Conservation (phyloP, 805 yeast species). For the Candida coquimbonensis region DNA sequence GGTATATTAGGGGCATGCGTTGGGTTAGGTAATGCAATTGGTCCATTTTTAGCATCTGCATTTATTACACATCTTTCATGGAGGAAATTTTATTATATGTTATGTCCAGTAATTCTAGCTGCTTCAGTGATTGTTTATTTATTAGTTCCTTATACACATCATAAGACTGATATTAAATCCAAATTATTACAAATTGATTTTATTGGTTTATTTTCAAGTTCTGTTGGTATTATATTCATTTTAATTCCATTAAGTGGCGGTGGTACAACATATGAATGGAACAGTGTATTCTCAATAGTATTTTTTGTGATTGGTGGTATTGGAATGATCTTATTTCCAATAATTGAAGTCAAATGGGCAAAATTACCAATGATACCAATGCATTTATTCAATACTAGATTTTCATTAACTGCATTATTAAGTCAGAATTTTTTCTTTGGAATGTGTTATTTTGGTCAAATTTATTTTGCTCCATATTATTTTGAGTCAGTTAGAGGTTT, state of each 20-base stretch:
- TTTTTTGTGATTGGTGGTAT: conserved; percentile 32
- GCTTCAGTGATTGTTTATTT: conserved; percentile 1
- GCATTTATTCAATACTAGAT: conserved; percentile 30
- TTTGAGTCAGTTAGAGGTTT: conserved; percentile 14
- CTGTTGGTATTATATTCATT: conserved; percentile 39
- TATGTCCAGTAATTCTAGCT: conserved; percentile 26
- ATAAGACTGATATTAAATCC: conserved; percentile 8
- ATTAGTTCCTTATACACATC: conserved; percentile 26
- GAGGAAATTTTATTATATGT: conserved; percentile 34
- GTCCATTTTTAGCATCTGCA: conserved; percentile 37
- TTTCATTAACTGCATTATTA: conserved; percentile 20
- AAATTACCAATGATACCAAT: conserved; percentile 50
- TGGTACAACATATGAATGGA: conserved; percentile 47
- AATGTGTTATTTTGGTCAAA: conserved; percentile 36
- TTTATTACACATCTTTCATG: conserved; percentile 29
- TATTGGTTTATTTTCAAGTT: conserved; percentile 39
- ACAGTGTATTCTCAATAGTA: conserved; percentile 29
- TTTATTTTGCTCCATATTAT: conserved; percentile 42
- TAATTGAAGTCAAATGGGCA: conserved; percentile 43
- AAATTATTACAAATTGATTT: conserved; percentile 40
- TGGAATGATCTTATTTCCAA: conserved; percentile 32
- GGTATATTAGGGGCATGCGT: conserved; percentile 45
- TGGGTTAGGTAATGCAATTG: conserved; percentile 41
- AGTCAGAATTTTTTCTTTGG: conserved; percentile 42
- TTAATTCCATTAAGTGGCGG: conserved; percentile 54